Conservation (phyloP, 805 yeast species). For the Myxozyma melibiosi region DNA sequence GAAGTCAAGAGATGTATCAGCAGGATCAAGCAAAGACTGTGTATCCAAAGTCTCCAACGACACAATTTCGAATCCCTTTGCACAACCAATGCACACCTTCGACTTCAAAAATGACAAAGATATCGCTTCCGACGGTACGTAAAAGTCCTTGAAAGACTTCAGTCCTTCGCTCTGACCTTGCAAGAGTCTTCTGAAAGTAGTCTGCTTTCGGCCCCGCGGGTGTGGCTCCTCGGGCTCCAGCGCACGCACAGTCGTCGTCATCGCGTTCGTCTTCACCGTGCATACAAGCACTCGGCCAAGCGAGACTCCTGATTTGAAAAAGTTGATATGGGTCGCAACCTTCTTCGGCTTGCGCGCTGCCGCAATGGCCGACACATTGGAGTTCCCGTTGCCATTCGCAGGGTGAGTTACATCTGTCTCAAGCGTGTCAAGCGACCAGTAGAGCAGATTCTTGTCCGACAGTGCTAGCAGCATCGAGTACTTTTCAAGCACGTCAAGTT, state of each 20-base stretch:
- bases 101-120: slow-evolving; percentile 88
- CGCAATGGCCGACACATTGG: slow-evolving; percentile 45
- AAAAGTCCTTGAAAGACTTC: slow-evolving; percentile 76
- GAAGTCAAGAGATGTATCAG: slow-evolving; percentile 94
- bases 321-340: slow-evolving; percentile 81
- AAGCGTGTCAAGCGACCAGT: slow-evolving; percentile 73
- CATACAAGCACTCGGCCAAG: slow-evolving; percentile 85
- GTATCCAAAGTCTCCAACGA: slow-evolving; percentile 80
- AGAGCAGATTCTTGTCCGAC: slow-evolving; percentile 77
- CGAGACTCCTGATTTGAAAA: slow-evolving; percentile 91
- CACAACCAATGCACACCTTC: slow-evolving; percentile 90
- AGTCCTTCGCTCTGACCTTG: slow-evolving; percentile 56
- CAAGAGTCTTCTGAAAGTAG: slow-evolving; percentile 43
- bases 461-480: slow-evolving; percentile 79
- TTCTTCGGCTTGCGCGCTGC: slow-evolving; percentile 67
- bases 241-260: slow-evolving; percentile 74
- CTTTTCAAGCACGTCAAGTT: slow-evolving; percentile 88
- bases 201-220: slow-evolving; percentile 44
- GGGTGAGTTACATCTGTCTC: slow-evolving; percentile 33
- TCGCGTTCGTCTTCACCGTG: slow-evolving; percentile 80
- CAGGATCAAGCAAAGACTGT: slow-evolving; percentile 93
- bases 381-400: slow-evolving; percentile 5
- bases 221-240: slow-evolving; percentile 85
- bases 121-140: slow-evolving; percentile 85
- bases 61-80: slow-evolving; percentile 94